These are phyloP conservation scores for Beauveria scarabaeidicola DNA, from an alignment of 2,329 filamentous ascomycete species.

Conservation along the genomic window DNA sequence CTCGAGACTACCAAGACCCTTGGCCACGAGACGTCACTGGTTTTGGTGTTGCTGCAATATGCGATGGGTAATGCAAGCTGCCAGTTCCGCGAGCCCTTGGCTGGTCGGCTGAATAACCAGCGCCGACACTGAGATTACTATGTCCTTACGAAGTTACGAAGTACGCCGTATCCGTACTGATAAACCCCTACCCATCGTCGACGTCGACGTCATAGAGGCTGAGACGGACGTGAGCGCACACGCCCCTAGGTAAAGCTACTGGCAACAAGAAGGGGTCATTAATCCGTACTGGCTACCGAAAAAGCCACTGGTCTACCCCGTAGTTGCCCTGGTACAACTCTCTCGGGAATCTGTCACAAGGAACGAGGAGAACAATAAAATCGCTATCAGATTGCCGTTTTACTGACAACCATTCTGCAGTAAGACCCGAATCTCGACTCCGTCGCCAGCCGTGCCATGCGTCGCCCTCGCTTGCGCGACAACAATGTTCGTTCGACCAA, in stretches of 20 bases:
- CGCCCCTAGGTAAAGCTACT: background rate
- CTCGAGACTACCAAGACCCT: background rate
- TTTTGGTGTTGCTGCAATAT: background rate
- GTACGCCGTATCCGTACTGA: background rate
- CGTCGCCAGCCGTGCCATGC: background rate
- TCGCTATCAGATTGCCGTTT: too few species aligned
- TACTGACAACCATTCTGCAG: background rate
- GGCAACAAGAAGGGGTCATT: background rate
- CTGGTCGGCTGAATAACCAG: background rate
- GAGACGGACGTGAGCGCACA: background rate
- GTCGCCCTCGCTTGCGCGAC: background rate
- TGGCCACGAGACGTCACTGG: background rate
- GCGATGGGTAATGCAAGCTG: too few species aligned
- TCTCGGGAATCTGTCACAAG: too few species aligned
- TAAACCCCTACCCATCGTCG: background rate
- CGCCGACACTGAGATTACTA: background rate
- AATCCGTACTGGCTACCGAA: too few species aligned
- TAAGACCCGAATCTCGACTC: background rate
- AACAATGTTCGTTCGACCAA: background rate
- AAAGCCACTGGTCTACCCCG: too few species aligned
- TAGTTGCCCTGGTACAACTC: too few species aligned
- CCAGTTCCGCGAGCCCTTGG: background rate
- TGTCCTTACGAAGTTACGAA: too few species aligned
- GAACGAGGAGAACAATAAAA: too few species aligned
- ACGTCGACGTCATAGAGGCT: conserved; percentile 5